Evolutionary conservation across 805 yeast genomes (phyloP), one percentile per base, ranked within the genome.

Genomic region (Ogataea pini): DNA sequence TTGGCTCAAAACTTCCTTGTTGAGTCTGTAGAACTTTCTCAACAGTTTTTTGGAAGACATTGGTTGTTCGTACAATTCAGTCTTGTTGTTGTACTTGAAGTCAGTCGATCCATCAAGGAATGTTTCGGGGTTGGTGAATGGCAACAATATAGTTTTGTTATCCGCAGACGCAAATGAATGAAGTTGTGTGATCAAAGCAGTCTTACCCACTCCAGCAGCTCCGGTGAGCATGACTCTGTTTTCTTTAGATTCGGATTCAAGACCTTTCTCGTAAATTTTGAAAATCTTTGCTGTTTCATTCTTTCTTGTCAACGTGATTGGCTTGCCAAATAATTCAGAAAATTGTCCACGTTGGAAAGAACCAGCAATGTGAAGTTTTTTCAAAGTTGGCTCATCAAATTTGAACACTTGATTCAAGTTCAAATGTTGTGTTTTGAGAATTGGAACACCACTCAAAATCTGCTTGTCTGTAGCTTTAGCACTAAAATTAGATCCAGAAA

Each of bases 201-300:
- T 79, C 70, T 90, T 91, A 7, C 97, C 97, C 9, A 79, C 75
- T 42, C 96, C 96, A 37, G 78, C 68, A 47, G 77, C 83, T 36
- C 96, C 96, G 17, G 78, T 63, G n/a, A 89, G 51, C 25, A 83
- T 70, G 25, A 77, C 57, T 57, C 85, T 74, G 60, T 81, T 85
- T 10, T 67, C 54, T 12, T 56, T 58, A 0, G 77, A 63, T 0
- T 76, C 60, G 0, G 71, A 40, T 0, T 50, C 43, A 2, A 57
- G 51, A 20, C 77, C 62, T 6, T 65, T 64, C 14, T 67, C 50
- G 9, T 82, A 59, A 39, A 82, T 65, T 1, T 69, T 60, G 19
- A 69, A 56, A 10, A 80, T 55, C 18, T 72, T 59, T 16, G 60
- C 49, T 4, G 75, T 65, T 34, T 86, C 77, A 41, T 72, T 72